phyloP scores from a whole-genome alignment of 139 green algal genomes.

The Diplosphaera chodatii region DNA sequence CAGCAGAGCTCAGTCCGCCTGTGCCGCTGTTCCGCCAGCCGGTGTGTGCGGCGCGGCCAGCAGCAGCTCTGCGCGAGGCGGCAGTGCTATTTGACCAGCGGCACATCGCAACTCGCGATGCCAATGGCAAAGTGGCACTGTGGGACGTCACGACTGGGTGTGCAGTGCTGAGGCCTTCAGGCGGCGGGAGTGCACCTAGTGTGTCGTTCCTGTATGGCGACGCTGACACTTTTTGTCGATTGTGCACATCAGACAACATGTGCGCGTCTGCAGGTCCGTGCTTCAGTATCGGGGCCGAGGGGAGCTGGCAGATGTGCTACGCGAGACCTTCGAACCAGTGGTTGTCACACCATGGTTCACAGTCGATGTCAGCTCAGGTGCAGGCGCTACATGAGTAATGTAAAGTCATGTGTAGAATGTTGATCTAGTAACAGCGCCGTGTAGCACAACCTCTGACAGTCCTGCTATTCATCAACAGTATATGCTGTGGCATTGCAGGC shows the following conservation, averaged over 20 bases:
- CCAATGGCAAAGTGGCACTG: conserved; percentile 44
- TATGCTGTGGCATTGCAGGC: too few species aligned
- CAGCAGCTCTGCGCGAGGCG: conserved; percentile 14
- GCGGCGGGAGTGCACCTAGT: too few species aligned
- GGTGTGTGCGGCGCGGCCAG: background rate
- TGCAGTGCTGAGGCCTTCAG: background rate
- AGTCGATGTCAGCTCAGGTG: conserved; percentile 38
- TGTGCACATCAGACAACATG: too few species aligned
- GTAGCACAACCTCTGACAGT: too few species aligned
- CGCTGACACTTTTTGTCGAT: too few species aligned
- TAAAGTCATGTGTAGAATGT: too few species aligned
- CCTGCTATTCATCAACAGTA: too few species aligned
- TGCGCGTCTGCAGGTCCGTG: background rate
- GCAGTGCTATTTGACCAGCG: conserved; percentile 51
- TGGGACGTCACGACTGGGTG: conserved; percentile 63
- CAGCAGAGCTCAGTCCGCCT: background rate
- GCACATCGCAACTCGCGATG: conserved; percentile 67
- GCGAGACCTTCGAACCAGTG: conserved; percentile 59
- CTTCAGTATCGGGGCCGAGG: background rate
- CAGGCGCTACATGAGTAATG: too few species aligned
- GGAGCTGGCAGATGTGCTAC: conserved; percentile 36
- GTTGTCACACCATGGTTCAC: conserved; percentile 71
- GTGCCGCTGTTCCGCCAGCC: conserved; percentile 10
- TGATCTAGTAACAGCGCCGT: too few species aligned
- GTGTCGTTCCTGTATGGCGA: too few species aligned